These are phyloP conservation scores for Lentinula aciculospora DNA, from an alignment of 768 basidiomycete species.

Conservation along the genomic window DNA sequence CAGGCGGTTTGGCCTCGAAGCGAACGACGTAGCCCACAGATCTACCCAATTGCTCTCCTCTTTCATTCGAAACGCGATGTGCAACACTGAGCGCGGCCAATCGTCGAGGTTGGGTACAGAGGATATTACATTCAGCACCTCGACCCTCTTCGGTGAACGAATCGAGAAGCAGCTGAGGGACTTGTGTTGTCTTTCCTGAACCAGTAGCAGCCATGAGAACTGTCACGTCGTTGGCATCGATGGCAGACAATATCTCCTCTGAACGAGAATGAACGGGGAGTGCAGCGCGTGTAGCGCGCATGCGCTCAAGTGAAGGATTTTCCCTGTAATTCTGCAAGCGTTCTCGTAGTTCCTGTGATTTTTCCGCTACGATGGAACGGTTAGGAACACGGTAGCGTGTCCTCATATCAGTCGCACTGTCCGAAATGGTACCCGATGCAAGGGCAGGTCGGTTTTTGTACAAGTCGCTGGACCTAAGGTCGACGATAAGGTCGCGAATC, in stretches of 20 bases:
- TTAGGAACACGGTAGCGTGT: conserved; percentile 20
- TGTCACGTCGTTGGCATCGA: conserved; percentile 76
- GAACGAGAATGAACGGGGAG: conserved; percentile 76
- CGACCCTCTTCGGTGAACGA: conserved; percentile 71
- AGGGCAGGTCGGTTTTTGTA: conserved; percentile 58
- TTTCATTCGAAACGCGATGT: conserved; percentile 84
- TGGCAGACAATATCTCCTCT: conserved; percentile 59
- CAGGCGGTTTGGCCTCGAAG: conserved; percentile 77
- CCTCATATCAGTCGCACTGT: conserved; percentile 16
- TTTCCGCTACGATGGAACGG: conserved; percentile 30
- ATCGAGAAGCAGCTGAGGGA: conserved; percentile 90
- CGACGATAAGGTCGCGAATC: conserved; percentile 63
- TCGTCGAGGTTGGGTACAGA: conserved; percentile 91
- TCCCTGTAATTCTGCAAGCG: conserved; percentile 53
- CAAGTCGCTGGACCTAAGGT: conserved; percentile 57
- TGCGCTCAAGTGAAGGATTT: conserved; percentile 54
- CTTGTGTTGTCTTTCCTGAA: conserved; percentile 92
- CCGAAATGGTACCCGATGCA: conserved; percentile 3
- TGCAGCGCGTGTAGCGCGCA: conserved; percentile 60
- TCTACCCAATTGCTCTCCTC: conserved; percentile 64
- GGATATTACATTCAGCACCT: conserved; percentile 81
- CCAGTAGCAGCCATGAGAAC: conserved; percentile 89
- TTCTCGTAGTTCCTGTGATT: conserved; percentile 52
- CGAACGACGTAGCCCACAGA: conserved; percentile 90
- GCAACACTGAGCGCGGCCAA: conserved; percentile 91